A percentile compares a stretch with the other conserved stretches of the same genome.
These are phyloP conservation scores for Aquilaria sinensis DNA, from an alignment of 345 rosid genomes.

Conservation along the genomic window DNA sequence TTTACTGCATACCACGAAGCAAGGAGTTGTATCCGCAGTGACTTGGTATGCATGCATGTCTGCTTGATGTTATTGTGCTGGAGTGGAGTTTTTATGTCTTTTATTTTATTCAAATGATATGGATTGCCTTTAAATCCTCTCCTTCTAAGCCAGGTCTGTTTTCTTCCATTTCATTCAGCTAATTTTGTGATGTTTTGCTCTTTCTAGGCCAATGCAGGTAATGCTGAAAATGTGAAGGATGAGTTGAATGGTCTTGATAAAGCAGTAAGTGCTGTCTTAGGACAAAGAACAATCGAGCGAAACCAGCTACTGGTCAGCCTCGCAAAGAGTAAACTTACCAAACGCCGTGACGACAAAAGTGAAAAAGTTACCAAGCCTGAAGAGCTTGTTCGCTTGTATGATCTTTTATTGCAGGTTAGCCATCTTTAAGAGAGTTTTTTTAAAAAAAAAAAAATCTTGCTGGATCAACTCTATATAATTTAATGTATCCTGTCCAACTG, in stretches of 20 bases:
- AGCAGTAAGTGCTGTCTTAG: slow-evolving; percentile 90
- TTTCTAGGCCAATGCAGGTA: slow-evolving; percentile 84
- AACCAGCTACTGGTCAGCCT: slow-evolving; percentile 83
- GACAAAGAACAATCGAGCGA: slow-evolving; percentile 90
- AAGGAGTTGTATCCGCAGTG: slow-evolving; percentile 83
- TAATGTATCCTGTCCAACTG: slow-evolving; percentile 2
- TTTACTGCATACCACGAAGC: slow-evolving; percentile 95
- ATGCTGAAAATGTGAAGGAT: slow-evolving; percentile 86
- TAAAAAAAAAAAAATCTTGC: not conserved
- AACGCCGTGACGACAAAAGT: slow-evolving; percentile 80
- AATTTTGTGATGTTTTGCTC: slow-evolving; percentile 16
- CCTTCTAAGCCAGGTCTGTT: not conserved
- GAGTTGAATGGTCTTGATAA: slow-evolving; percentile 94
- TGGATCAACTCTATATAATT: not conserved
- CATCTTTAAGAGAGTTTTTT: too few relatives aligned
- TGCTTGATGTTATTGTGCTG: slow-evolving; percentile 2
- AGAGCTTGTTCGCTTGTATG: slow-evolving; percentile 94
- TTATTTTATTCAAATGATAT: not conserved
- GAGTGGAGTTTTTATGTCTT: not conserved
- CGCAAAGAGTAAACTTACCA: slow-evolving; percentile 80
- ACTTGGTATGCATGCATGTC: slow-evolving; percentile 52
- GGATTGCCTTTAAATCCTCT: not conserved
- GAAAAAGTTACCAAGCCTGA: slow-evolving; percentile 91
- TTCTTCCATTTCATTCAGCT: slow-evolving; percentile 11
- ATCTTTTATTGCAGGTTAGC: slow-evolving; percentile 86